phyloP scores from a whole-genome alignment of 2,329 filamentous ascomycete genomes.

The Penicillium carneum region DNA sequence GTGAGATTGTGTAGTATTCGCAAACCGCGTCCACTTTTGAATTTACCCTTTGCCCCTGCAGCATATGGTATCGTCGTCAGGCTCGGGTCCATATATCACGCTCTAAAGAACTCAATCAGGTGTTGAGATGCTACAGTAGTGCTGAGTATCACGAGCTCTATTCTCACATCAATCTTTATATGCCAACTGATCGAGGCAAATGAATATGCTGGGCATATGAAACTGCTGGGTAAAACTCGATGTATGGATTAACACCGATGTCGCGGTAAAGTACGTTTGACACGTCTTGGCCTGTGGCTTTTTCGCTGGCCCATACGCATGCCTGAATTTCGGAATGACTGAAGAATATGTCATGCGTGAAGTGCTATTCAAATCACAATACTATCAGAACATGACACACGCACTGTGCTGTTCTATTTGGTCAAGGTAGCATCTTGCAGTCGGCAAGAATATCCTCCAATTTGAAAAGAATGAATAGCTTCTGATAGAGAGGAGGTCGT shows the following conservation, averaged over 20 bases:
- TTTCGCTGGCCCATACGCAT: not conserved
- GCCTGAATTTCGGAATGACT: not conserved
- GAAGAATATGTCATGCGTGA: not conserved
- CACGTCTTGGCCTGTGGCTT: not conserved
- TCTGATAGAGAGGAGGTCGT: too few relatives aligned
- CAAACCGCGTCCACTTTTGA: not conserved
- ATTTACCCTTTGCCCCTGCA: not conserved
- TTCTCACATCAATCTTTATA: not conserved
- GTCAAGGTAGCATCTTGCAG: too few relatives aligned
- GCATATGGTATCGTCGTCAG: not conserved
- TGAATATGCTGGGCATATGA: not conserved
- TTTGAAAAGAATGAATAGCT: too few relatives aligned
- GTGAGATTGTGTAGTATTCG: conserved; percentile 10
- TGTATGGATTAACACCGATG: not conserved
- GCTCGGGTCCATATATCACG: not conserved
- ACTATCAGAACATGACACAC: not conserved
- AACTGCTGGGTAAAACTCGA: not conserved
- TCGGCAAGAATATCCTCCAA: too few relatives aligned
- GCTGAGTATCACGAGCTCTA: not conserved
- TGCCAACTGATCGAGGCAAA: not conserved
- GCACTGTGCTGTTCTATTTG: too few relatives aligned
- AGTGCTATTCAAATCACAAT: not conserved
- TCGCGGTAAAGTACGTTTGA: not conserved
- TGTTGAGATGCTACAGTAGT: conserved; percentile 12
- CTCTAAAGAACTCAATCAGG: not conserved